phyloP scores from a whole-genome alignment of 805 yeast species.

The Yamadazyma kitorensis region DNA sequence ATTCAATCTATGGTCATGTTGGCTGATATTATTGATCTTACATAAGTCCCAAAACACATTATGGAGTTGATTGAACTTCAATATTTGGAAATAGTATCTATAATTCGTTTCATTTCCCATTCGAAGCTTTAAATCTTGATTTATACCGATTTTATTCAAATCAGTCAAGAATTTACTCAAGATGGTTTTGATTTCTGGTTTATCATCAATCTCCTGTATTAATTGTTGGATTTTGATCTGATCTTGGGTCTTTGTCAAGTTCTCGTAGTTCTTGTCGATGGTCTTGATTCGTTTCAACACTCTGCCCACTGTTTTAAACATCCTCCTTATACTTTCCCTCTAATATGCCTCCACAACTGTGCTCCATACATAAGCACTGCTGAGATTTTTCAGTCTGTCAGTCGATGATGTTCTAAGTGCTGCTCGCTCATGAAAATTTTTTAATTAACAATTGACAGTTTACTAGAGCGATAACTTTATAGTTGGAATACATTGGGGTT shows the following conservation, averaged over 20 bases:
- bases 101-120: constrained; percentile 3
- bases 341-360: background rate
- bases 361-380: background rate
- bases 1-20: constrained; percentile 25
- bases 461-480: no score
- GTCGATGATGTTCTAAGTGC: no score
- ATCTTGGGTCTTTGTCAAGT: constrained; percentile 19
- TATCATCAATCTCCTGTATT: constrained; percentile 18
- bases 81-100: constrained; percentile 6
- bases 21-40: constrained; percentile 25
- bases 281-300: constrained; percentile 3
- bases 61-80: constrained; percentile 28
- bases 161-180: constrained; percentile 31
- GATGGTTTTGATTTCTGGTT: constrained; percentile 29
- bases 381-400: no score
- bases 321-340: no score
- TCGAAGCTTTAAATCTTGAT: constrained; percentile 7
- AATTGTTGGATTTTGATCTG: constrained; percentile 22
- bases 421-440: no score
- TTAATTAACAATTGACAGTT: no score
- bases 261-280: constrained; percentile 10
- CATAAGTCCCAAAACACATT: constrained; percentile 38
- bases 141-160: constrained; percentile 18
- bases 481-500: no score
- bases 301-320: no score